Conservation (phyloP, 225 moss, liverwort and hornwort species). For the Neckera pumila region DNA sequence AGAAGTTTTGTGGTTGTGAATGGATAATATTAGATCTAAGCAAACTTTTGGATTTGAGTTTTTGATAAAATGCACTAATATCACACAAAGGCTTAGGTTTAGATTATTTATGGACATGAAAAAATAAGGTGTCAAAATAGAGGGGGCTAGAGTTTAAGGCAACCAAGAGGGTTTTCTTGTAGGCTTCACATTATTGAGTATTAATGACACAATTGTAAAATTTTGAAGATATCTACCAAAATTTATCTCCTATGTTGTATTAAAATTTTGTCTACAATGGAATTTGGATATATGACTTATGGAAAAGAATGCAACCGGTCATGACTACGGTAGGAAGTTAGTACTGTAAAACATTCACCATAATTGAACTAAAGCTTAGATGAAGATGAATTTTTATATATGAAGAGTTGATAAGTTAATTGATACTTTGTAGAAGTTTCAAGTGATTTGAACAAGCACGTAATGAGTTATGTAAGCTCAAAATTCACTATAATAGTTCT, state of each 20-base stretch:
- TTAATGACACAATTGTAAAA: background rate
- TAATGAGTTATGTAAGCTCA: background rate
- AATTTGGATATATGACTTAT: background rate
- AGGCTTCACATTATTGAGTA: background rate
- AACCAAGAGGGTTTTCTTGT: background rate
- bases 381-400: background rate
- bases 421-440: background rate
- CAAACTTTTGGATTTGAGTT: background rate
- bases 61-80: background rate
- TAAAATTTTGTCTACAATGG: background rate
- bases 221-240: background rate
- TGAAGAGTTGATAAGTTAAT: background rate
- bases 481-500: background rate
- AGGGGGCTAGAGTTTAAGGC: fast-evolving
- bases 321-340: background rate
- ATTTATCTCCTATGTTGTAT: background rate
- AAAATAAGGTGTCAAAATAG: background rate
- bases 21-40: background rate
- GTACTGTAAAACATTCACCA: background rate
- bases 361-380: background rate
- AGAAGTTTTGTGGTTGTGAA: background rate
- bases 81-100: background rate
- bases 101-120: background rate
- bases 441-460: background rate
- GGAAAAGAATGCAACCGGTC: background rate